Evolutionary conservation across 495 filamentous ascomycete species (phyloP).

Genomic region (Aspergillus egyptiacus): DNA sequence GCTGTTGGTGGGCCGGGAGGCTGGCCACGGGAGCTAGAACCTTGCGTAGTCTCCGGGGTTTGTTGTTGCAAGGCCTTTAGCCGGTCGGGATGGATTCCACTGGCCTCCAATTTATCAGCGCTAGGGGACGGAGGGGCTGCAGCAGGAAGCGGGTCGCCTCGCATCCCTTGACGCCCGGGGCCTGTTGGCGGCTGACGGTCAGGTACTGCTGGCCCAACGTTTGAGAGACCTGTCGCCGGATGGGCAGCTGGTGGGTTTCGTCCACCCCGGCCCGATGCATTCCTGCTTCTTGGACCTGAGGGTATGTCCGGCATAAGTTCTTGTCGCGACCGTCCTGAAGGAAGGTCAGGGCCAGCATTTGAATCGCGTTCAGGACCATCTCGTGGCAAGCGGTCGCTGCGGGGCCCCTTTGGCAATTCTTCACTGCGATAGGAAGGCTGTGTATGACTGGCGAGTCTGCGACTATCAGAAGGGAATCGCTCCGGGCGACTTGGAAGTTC

Average conservation of each 20-base stretch:
- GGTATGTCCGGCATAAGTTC: slow-evolving; percentile 58
- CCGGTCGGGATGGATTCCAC: slow-evolving; percentile 48
- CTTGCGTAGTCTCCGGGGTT: slow-evolving; percentile 19
- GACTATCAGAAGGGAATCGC: slow-evolving; percentile 33
- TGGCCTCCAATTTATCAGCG: slow-evolving; percentile 24
- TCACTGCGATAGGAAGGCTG: slow-evolving; percentile 24
- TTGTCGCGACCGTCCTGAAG: slow-evolving; percentile 49
- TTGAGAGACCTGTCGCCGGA: slow-evolving; percentile 16
- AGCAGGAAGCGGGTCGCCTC: slow-evolving; percentile 23
- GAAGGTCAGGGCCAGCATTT: slow-evolving; percentile 37
- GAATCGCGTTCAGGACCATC: slow-evolving; percentile 30
- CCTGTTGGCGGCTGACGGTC: slow-evolving; percentile 38
- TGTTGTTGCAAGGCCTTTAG: slow-evolving; percentile 32
- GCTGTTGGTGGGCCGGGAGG: slow-evolving; percentile 22
- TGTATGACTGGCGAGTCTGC: slow-evolving; percentile 23
- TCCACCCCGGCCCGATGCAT: slow-evolving; percentile 27
- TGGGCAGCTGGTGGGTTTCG: slow-evolving; percentile 29
- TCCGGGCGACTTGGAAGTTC: slow-evolving; percentile 36
- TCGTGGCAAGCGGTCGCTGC: slow-evolving; percentile 29
- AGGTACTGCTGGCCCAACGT: slow-evolving; percentile 21
- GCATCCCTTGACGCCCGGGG: slow-evolving; percentile 31
- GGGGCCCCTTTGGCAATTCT: slow-evolving; percentile 38
- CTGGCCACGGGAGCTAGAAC: slow-evolving; percentile 14
- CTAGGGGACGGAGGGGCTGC: slow-evolving; percentile 21
- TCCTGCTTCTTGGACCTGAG: slow-evolving; percentile 60